Evolutionary conservation across 192 early-diverging fungal species (phyloP), one percentile per base, ranked within the genome.

Genomic region (Spizellomyces sp.): DNA sequence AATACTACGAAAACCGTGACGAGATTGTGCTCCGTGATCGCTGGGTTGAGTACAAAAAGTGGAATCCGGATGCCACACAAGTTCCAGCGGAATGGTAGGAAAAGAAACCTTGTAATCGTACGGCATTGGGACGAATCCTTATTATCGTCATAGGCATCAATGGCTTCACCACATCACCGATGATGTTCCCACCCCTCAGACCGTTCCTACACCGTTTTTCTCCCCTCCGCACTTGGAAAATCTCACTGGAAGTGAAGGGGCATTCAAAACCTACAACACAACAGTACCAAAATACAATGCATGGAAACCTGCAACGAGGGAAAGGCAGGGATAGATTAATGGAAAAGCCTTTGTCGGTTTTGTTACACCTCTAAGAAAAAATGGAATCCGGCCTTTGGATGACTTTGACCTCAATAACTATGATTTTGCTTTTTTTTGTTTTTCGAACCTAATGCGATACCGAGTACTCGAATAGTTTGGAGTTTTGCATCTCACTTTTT

Each of bases 141-240:
- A 47, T 19, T 44, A 52, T 45, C 9, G 9, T 7, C 9, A 9
- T 46, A 84, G 82, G 84, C 82, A 87, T 71, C 82, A 84, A 57
- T 87, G 85, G 85, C 71, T 87, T 17, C 77, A 79, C 60, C 74
- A 68, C 59, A 75, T 83, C 44, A 83, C 85, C 15, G 85, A 87
- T 71, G 85, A 87, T 50, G 45, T 81, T 14, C 83, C 85, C 12
- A 68, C 54, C 15, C 69, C 73, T 9, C 21, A 70, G 43, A 81
- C 76, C n/a, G 22, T 83, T 27, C 79, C 78, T n/a, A 77, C 43
- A 22, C 75, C 85, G 17, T 83, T 81, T 73, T 84, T 73, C 75
- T 27, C 64, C 0, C 65, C 69, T n/a, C 19, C 22, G 19, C 69
- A 77, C 45, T 9, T 48, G 10, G 81, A 87, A 62, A 78, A 83